Base-by-base conservation (phyloP, 352 stramenopile genomes). In the Pythium vanterpoolii region DNA sequence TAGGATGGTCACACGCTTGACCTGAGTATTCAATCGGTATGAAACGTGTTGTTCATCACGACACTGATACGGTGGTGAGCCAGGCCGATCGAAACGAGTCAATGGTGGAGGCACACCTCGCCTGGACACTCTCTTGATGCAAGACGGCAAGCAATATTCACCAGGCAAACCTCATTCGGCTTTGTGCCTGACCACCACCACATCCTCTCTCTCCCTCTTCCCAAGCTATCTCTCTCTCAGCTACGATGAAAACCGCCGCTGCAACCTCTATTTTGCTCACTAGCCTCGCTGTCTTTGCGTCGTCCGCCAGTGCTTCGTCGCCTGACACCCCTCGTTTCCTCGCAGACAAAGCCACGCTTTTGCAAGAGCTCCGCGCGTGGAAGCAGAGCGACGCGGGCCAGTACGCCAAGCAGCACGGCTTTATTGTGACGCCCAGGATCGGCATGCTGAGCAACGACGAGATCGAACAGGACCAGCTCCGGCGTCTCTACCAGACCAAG, bases 401-500 rank as follows among this genome's bases (percentile, higher is more conserved):
- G 43, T 74, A 73, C 48, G 80, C 80, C n/a, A 74, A 81, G 49
- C 27, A 76, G 18, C 62, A 86, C 50, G 68, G 61, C 26, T 79
- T 83, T 57, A 66, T 84, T 43, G 28, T 34, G n/a, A 36, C 49
- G 28, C 60, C 66, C 26, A 56, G 51, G 18, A 27, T 31, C 18
- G 43, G 48, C 19, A 38, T 51, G 44, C 64, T 42, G 6, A 62
- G 23, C 36, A 61, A 71, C 0, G 43, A 59, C 1, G 33, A 33
- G 16, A 18, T 58, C 9, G 34, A 61, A 9, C 57, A 83, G 26
- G 76, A 88, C 42, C 70, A 87, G 33, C 66, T 89, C 9, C 72
- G 61, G 7, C 81, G 81, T 10, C 68, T 89, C 23, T 87, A 83
- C 49, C 43, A 89, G 56, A 73, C 79, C 19, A 89, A 91, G 58